Evolutionary conservation across 2,329 filamentous ascomycete genomes (phyloP).

Genomic region (Hirsutella rhossiliensis): DNA sequence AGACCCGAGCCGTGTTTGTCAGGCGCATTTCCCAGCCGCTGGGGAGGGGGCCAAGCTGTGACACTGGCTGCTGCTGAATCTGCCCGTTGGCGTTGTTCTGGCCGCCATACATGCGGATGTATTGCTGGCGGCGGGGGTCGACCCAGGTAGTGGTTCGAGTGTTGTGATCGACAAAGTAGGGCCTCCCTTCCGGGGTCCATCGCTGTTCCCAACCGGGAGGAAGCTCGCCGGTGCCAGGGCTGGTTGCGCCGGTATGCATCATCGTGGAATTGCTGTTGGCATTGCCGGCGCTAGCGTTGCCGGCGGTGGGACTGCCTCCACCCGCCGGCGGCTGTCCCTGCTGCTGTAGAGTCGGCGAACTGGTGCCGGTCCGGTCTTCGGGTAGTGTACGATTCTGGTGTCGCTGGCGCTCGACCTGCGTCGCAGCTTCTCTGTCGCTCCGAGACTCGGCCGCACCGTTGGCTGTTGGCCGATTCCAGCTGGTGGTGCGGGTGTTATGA

Average conservation of each 20-base stretch:
- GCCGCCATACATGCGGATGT: conserved; percentile 92
- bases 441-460: conserved; percentile 61
- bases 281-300: conserved; percentile 17
- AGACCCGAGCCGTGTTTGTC: conserved; percentile 93
- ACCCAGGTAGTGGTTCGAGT: conserved; percentile 98
- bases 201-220: conserved; percentile 94
- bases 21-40: conserved; percentile 99
- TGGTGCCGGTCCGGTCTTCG: conserved; percentile 88
- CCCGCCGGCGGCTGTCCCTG: conserved; percentile 31
- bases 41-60: conserved; percentile 85
- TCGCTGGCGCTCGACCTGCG: conserved; percentile 80
- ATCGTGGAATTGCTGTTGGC: conserved; percentile 52
- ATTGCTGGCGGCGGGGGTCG: conserved; percentile 91
- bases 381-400: conserved; percentile 94
- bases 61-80: conserved; percentile 95
- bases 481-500: conserved; percentile 92
- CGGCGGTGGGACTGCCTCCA: conserved; percentile 12
- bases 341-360: conserved; percentile 65
- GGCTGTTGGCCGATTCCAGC: conserved; percentile 82
- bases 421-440: conserved; percentile 75
- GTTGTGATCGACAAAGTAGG: conserved; percentile 98
- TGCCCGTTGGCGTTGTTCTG: conserved; percentile 75
- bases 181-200: conserved; percentile 84
- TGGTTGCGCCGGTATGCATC: conserved; percentile 89
- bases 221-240: conserved; percentile 85